Base-by-base conservation (phyloP, 306 rosid species). In the Cajanus cajan region DNA sequence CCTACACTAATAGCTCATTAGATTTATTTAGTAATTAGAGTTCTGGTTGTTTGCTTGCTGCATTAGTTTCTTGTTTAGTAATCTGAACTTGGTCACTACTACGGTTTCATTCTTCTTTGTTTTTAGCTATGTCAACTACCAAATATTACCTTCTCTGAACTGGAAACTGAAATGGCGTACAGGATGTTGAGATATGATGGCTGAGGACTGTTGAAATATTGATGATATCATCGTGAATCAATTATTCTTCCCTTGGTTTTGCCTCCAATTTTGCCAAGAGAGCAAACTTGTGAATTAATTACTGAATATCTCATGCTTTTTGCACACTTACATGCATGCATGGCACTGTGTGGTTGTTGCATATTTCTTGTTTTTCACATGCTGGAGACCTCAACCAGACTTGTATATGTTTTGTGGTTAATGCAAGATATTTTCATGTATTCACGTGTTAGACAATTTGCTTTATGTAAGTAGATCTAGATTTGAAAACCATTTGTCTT, bases 391-490 rank as follows among this genome's bases (percentile, higher is more conserved):
- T 15, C 71, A 61, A 52, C 76, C 45, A 21, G 74, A 58, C 25
- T 58, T 65, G n/a, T 69, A 61, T 41, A 6, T 39, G 47, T 68
- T 44, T 71, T 68, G 68, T 65, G 62, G 58, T 69, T 62, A 66
- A 73, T 76, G 74, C 54, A 43, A 18, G 67, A 71, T 63, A 66
- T 31, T 79, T 36, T 68, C 59, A 19, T 48, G 16, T 77, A 7
- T 67, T 55, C 33, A 16, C 52, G 48, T 77, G 50, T 59, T 43
- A 75, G 48, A 54, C 9, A 65, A 21, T 15, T 67, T 57, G 61
- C 10, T 18, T 7, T 76, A 41, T 65, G 39, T 37, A 39, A 31
- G 24, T 79, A 33, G 34, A 44, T 64, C 68, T 67, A 19, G 45
- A 79, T 74, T 82, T 5, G 2, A 13, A 19, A 50, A 24, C 41